A percentile compares a stretch with the other conserved stretches of the same genome.
Evolutionary conservation across 2,329 filamentous ascomycete genomes (phyloP).

Genomic region (Bipolaris zeicola): DNA sequence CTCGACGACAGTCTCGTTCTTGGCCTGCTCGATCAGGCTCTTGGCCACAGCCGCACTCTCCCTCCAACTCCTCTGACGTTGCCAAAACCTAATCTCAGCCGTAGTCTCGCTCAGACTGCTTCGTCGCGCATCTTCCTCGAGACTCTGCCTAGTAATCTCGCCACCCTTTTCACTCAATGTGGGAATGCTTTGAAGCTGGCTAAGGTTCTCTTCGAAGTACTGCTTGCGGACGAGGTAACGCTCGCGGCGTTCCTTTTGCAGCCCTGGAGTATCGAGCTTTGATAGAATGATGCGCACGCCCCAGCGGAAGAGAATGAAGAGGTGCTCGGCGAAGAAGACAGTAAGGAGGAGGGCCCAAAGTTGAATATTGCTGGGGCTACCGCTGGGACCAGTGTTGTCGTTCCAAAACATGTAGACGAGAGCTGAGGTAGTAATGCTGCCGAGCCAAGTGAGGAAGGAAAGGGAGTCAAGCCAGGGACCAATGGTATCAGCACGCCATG

Average conservation of each 20-base stretch:
- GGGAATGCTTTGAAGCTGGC: conserved; percentile 56
- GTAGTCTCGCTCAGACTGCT: conserved; percentile 50
- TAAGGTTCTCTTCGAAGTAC: conserved; percentile 75
- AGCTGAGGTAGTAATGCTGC: conserved; percentile 83
- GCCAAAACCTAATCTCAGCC: conserved; percentile 60
- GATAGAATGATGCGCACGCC: conserved; percentile 73
- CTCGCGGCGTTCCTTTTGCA: conserved; percentile 83
- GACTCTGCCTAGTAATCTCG: conserved; percentile 66
- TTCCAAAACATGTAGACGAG: conserved; percentile 88
- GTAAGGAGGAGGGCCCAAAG: conserved; percentile 81
- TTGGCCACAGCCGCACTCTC: conserved; percentile 59
- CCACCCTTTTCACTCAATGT: conserved; percentile 52
- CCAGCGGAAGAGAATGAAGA: conserved; percentile 80
- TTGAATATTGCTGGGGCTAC: conserved; percentile 71
- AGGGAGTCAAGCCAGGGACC: conserved; percentile 89
- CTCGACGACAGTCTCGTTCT: conserved; percentile 35
- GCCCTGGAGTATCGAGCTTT: conserved; percentile 83
- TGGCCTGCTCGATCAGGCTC: conserved; percentile 55
- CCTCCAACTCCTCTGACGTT: conserved; percentile 55
- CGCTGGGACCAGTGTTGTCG: conserved; percentile 67
- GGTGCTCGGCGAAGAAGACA: conserved; percentile 85
- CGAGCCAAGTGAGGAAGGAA: conserved; percentile 91
- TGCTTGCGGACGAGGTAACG: conserved; percentile 80
- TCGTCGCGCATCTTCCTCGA: conserved; percentile 64
- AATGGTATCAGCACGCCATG: conserved; percentile 89